Base-by-base conservation (phyloP, 805 yeast genomes). In the Nakazawaea ishiwadae region DNA sequence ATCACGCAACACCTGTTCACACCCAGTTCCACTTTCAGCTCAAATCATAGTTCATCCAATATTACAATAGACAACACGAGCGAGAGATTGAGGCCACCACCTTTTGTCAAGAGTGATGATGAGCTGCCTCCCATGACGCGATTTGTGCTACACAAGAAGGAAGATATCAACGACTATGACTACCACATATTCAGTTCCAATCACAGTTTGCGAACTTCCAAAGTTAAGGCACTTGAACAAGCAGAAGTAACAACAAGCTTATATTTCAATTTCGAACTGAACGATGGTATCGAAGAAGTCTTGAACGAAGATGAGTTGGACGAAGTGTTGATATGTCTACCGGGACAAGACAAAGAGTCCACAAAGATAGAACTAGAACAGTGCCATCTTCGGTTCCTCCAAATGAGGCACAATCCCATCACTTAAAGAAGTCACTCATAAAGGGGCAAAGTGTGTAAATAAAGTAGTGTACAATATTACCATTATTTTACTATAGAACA, bases 151-250 rank as follows among this genome's bases (percentile, higher is more conserved):
- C 41, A 37, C 26, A 42, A 42, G 35, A 42, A 42, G 20, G 37
- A 26, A 3, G 60, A 55, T 28, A 48, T 54, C 45, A 51, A 53
- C 34, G 60, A 60, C 32, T 63, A 59, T 40, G 66, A 62, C 32
- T 63, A 62, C 39, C 55, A 57, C 42, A 58, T 62, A 6, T 63
- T 63, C 45, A 54, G 60, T 41, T 52, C 63, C 1, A 51, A 42
- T 2, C 62, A 60, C 37, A 65, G 65, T 16, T 38, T 63, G 30
- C 40, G 68, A 38, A 28, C 55, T 11, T 56, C 64, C 16, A 63
- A 62, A 45, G 50, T 63, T 3, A 51, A 56, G 34, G 67, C 66
- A 4, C 53, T 63, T 44, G 68, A 63, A 42, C 65, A 62, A 38
- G 59, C 63, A 5, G 69, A 63, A 39, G 44, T 55, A 44, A 59